Base-by-base conservation (phyloP, 2,329 filamentous ascomycete species). In the Metarhizium brunneum region DNA sequence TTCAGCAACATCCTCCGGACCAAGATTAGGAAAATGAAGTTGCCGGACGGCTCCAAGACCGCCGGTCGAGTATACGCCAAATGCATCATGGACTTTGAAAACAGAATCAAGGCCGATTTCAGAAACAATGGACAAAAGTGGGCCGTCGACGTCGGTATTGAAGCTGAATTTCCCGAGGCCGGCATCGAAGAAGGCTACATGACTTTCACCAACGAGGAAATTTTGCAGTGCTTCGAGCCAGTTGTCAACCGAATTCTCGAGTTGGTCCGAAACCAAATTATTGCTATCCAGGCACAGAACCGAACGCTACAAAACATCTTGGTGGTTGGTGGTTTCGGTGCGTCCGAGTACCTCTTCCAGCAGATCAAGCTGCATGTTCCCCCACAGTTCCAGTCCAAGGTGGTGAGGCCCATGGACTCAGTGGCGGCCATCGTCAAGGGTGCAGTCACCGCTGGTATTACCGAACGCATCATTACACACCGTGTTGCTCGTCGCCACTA, bases 41-140 rank as follows among this genome's bases (percentile, higher is more conserved):
- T 99, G 49, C 92, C 94, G 1, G 92, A 97, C 68, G 92, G 92
- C 50, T 96, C 92, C 63, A 95, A 92, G 75, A 97, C 91, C 2
- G 92, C 94, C n/a, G 92, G 92, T 47, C 91, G 92, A 72, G 94
- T 99, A 54, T 97, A 97, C 72, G 92, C 92, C 63, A 97, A 97
- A 77, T 97, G 92, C 72, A 97, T 99, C 73, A 97, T 97, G 92
- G 94, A 99, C 74, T 99, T 99, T 66, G 94, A 99, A 78, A 97
- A 97, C 82, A 82, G 94, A 71, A 96, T 99, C 82, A 99, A 99
- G 80, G 94, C 94, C 52, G 94, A 97, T 72, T 99, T 99, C 86
- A 85, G 94, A 61, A 97, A 97, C 77, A 97, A 96, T 71, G 92
- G 92, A 52, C 92, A 97, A 73, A 97, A 97, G 73, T 97, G 94